These are phyloP conservation scores for Penicillium ucsense DNA, from an alignment of 495 filamentous ascomycete species.

Conservation along the genomic window DNA sequence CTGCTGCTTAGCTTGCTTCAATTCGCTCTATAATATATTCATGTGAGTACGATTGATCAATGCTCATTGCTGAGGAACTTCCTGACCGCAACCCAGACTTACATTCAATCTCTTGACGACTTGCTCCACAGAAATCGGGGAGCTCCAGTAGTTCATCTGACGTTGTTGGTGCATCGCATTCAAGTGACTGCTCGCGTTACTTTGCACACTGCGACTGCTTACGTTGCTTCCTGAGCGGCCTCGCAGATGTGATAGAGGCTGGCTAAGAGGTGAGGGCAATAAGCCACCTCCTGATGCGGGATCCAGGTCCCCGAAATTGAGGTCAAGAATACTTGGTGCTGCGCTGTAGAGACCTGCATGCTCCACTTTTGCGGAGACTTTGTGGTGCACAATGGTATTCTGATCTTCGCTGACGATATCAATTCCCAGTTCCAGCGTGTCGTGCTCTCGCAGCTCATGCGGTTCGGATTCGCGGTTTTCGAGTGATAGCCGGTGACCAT, in stretches of 20 bases:
- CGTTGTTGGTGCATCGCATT: conserved; percentile 52
- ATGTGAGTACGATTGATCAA: too few relatives aligned
- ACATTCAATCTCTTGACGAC: conserved; percentile 91
- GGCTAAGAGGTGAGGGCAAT: conserved; percentile 50
- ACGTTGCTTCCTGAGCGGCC: conserved; percentile 65
- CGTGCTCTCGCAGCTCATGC: conserved; percentile 77
- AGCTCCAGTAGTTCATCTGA: conserved; percentile 73
- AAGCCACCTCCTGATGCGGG: conserved; percentile 57
- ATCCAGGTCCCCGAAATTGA: conserved; percentile 84
- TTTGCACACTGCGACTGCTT: conserved; percentile 46
- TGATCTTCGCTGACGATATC: conserved; percentile 98
- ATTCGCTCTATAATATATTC: conserved; percentile 58
- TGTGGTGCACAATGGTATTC: conserved; percentile 95
- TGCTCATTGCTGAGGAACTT: too few relatives aligned
- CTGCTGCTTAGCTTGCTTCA: conserved; percentile 80
- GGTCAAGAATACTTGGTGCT: conserved; percentile 64
- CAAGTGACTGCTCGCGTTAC: conserved; percentile 46
- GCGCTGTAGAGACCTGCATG: conserved; percentile 71
- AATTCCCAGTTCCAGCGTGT: conserved; percentile 88
- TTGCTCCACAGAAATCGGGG: conserved; percentile 84
- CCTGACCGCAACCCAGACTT: conserved; percentile 26
- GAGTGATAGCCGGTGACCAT: conserved; percentile 76
- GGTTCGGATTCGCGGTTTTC: conserved; percentile 95
- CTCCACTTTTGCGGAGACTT: conserved; percentile 92
- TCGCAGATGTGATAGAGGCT: conserved; percentile 49